phyloP scores from a whole-genome alignment of 2,329 filamentous ascomycete genomes.

The Pyrenophora tritici-repentis region DNA sequence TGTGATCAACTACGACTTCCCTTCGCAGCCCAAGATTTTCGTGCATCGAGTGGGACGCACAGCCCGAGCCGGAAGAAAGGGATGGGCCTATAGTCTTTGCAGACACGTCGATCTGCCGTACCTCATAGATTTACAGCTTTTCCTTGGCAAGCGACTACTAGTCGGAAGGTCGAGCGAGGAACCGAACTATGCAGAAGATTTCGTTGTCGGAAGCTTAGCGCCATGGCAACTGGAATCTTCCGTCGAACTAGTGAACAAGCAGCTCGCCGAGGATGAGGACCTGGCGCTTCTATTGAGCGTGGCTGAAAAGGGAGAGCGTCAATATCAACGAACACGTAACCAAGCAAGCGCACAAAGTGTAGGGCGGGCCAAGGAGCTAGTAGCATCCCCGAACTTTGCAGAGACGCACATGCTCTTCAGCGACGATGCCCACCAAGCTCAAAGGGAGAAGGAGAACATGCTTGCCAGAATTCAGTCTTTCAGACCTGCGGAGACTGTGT shows the following conservation, averaged over 20 bases:
- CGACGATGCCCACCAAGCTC: conserved; percentile 62
- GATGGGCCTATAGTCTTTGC: conserved; percentile 94
- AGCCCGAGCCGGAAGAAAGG: conserved; percentile 86
- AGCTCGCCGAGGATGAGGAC: conserved; percentile 76
- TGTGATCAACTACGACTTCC: conserved; percentile 98
- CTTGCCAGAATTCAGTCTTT: conserved; percentile 86
- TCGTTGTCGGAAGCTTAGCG: conserved; percentile 78
- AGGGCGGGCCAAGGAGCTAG: conserved; percentile 79
- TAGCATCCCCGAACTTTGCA: conserved; percentile 70
- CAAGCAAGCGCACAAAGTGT: conserved; percentile 89
- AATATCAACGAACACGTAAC: conserved; percentile 88
- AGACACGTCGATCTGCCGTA: conserved; percentile 89
- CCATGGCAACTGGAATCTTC: conserved; percentile 74
- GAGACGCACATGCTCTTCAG: conserved; percentile 81
- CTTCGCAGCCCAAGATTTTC: conserved; percentile 94
- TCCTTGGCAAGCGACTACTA: conserved; percentile 82
- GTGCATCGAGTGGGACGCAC: conserved; percentile 96
- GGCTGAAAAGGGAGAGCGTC: conserved; percentile 84
- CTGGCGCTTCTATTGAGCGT: conserved; percentile 72
- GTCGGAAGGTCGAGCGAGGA: conserved; percentile 67
- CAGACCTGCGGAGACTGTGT: conserved; percentile 91
- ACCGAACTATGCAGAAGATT: conserved; percentile 77
- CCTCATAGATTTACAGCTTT: conserved; percentile 89
- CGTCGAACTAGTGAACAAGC: conserved; percentile 82
- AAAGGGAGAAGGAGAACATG: conserved; percentile 78